Conservation (phyloP, 75 land plant species). For the Pinus taeda region DNA sequence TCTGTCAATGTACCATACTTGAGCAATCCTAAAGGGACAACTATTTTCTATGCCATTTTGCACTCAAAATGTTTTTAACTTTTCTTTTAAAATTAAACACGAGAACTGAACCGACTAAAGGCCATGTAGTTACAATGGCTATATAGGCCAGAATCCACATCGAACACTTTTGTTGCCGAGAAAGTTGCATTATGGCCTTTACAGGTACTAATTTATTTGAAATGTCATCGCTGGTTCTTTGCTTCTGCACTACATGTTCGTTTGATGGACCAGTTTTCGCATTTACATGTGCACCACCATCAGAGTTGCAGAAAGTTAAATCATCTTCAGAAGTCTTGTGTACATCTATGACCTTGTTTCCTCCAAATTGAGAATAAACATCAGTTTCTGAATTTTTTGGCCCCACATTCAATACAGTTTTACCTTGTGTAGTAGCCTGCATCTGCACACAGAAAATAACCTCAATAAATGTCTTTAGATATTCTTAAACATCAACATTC, state of each 20-base stretch:
- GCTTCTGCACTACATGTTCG: background rate
- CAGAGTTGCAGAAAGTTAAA: background rate
- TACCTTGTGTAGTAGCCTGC: conserved; percentile 7
- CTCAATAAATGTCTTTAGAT: background rate
- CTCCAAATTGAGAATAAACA: background rate
- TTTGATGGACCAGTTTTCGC: background rate
- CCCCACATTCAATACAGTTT: background rate
- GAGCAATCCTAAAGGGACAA: background rate
- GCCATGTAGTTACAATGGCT: conserved; percentile 74
- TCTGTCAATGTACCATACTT: background rate
- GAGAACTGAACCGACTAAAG: conserved; percentile 63
- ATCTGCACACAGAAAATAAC: background rate
- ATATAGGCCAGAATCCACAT: conserved; percentile 77
- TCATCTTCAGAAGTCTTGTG: background rate
- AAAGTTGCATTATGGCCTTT: conserved; percentile 30
- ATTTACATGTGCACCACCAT: background rate
- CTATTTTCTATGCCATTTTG: background rate
- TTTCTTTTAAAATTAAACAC: conserved; percentile 24
- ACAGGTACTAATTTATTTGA: conserved; percentile 10
- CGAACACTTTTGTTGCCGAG: conserved; percentile 33
- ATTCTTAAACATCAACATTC: background rate
- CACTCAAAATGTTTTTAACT: conserved; percentile 14
- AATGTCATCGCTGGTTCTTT: background rate
- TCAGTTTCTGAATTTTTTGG: background rate
- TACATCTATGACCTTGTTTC: background rate